Evolutionary conservation across 106 monocot species (phyloP).

Genomic region (Acorus gramineus): DNA sequence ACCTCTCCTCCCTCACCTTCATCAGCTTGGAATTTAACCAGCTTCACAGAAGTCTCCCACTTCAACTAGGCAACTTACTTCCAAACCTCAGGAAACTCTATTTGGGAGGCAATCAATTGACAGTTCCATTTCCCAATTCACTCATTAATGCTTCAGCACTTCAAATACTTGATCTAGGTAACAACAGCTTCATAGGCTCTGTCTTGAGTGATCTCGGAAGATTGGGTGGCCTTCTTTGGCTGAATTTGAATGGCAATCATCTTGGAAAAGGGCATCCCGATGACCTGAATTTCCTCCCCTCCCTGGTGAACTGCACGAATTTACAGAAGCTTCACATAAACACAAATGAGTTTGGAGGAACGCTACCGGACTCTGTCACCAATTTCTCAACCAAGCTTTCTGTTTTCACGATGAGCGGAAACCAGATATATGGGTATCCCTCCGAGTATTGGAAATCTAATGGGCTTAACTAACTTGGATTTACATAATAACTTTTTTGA

Average conservation of each 20-base stretch:
- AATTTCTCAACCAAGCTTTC: conserved; percentile 2
- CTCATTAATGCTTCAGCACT: conserved; percentile 5
- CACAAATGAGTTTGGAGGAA: conserved; percentile 2
- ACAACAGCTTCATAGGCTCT: background rate
- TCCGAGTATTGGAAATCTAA: background rate
- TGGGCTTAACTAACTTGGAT: background rate
- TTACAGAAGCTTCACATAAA: background rate
- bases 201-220: conserved; percentile 1
- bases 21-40: background rate
- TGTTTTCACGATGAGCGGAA: background rate
- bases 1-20: background rate
- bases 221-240: background rate
- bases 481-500: background rate
- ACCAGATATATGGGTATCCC: conserved; percentile 3
- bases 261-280: background rate
- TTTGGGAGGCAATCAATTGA: background rate
- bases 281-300: background rate
- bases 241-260: background rate
- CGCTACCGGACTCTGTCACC: background rate
- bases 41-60: conserved; percentile 1
- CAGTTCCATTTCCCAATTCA: background rate
- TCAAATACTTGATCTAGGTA: background rate
- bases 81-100: conserved; percentile 1
- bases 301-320: conserved; percentile 3
- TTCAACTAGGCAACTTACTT: background rate